phyloP scores from a whole-genome alignment of 164 flowering plant species.

The Magnolia changhungtana region DNA sequence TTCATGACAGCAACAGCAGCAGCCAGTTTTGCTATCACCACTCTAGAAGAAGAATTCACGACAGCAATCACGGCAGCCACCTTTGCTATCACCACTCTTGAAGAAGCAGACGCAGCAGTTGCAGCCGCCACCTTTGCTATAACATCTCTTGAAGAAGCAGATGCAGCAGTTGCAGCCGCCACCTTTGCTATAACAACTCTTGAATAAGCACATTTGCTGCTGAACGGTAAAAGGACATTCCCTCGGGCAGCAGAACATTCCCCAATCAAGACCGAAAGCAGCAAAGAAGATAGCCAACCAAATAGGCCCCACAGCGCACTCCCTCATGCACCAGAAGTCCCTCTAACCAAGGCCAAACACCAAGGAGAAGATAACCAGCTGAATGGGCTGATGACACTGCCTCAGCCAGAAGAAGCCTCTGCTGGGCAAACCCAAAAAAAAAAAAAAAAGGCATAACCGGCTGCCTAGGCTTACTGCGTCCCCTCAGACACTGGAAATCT shows the following conservation, averaged over 20 bases:
- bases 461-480: too few species aligned
- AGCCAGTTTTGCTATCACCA: slow-evolving; percentile 33
- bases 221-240: neutral
- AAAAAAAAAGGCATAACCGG: too few species aligned
- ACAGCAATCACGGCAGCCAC: slow-evolving; percentile 62
- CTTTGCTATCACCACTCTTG: slow-evolving; percentile 41
- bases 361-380: neutral
- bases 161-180: neutral
- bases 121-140: neutral
- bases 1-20: slow-evolving; percentile 54
- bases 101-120: slow-evolving; percentile 22
- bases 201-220: neutral
- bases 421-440: neutral
- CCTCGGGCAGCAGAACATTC: neutral
- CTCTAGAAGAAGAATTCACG: slow-evolving; percentile 12
- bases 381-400: neutral
- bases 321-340: neutral
- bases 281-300: neutral
- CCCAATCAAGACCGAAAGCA: neutral
- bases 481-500: slow-evolving; percentile 12
- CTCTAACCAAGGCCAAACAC: slow-evolving; percentile 24
- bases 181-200: neutral
- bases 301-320: neutral
- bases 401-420: neutral
- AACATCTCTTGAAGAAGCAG: slow-evolving; percentile 16